These are phyloP conservation scores for Lippia alba DNA, from an alignment of 305 asterid species.

Conservation along the genomic window DNA sequence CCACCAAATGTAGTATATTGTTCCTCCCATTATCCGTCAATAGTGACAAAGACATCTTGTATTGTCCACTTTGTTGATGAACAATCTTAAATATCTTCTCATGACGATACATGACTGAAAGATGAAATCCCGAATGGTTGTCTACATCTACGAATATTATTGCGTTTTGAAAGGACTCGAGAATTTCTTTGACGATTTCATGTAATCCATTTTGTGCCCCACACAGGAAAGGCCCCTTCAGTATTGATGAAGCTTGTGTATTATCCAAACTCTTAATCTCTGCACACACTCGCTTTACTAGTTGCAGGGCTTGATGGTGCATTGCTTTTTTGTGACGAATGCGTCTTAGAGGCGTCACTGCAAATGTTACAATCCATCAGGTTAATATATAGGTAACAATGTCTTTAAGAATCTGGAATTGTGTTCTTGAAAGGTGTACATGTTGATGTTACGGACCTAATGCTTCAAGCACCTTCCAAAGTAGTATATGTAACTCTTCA, in stretches of 20 bases:
- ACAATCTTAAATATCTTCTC: conserved; percentile 36
- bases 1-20: conserved; percentile 38
- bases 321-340: conserved; percentile 33
- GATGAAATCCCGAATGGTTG: conserved; percentile 38
- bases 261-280: conserved; percentile 39
- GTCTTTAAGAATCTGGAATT: neutral
- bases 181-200: conserved; percentile 47
- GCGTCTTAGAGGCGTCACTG: conserved; percentile 37
- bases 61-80: conserved; percentile 33
- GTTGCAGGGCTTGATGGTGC: conserved; percentile 46
- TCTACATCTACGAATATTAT: conserved; percentile 31
- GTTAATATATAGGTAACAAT: neutral
- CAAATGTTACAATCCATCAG: neutral
- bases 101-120: conserved; percentile 42
- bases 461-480: conserved; percentile 38
- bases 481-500: conserved; percentile 20
- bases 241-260: conserved; percentile 35
- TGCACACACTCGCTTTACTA: conserved; percentile 37
- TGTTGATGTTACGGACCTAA: conserved; percentile 25
- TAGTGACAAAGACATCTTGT: conserved; percentile 24
- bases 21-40: conserved; percentile 28
- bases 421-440: neutral
- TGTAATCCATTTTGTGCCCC: conserved; percentile 40
- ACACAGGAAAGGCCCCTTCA: conserved; percentile 32
- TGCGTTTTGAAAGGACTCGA: conserved; percentile 46